phyloP scores from a whole-genome alignment of 2,329 filamentous ascomycete species.

The Colletotrichum spaethianum region DNA sequence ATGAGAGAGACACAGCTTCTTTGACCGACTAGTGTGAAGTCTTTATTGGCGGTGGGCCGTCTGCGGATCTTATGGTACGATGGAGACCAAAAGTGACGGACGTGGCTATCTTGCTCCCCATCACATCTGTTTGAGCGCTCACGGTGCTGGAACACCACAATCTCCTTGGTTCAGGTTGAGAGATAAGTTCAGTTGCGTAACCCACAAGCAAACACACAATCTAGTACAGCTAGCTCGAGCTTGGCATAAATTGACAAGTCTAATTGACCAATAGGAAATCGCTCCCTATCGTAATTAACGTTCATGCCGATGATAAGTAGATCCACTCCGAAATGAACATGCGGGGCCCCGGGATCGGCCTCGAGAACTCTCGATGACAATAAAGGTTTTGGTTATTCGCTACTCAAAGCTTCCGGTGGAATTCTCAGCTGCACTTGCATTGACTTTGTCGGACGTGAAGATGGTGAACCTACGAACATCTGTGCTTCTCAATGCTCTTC shows the following conservation, averaged over 20 bases:
- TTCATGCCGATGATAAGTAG: conserved; percentile 11
- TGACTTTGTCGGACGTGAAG: not conserved
- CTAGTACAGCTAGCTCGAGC: not conserved
- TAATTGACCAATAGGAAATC: conserved; percentile 11
- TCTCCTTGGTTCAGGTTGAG: not conserved
- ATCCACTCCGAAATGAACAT: conserved; percentile 30
- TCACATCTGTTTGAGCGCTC: no score
- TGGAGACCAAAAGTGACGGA: no score
- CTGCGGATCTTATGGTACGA: no score
- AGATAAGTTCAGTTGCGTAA: not conserved
- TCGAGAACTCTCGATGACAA: not conserved
- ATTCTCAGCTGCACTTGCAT: not conserved
- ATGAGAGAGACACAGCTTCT: no score
- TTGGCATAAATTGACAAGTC: not conserved
- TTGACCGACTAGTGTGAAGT: no score
- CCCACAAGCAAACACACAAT: not conserved
- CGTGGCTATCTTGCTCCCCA: no score
- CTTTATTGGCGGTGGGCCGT: no score
- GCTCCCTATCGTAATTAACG: conserved; percentile 11
- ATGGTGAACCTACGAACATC: conserved; percentile 9
- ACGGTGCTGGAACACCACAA: no score
- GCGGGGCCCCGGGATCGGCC: conserved; percentile 37
- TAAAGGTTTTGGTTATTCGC: not conserved
- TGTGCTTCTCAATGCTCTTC: not conserved
- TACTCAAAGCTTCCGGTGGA: not conserved